Evolutionary conservation across 2,329 filamentous ascomycete genomes (phyloP).

Genomic region (Pseudodiploospora longispora): DNA sequence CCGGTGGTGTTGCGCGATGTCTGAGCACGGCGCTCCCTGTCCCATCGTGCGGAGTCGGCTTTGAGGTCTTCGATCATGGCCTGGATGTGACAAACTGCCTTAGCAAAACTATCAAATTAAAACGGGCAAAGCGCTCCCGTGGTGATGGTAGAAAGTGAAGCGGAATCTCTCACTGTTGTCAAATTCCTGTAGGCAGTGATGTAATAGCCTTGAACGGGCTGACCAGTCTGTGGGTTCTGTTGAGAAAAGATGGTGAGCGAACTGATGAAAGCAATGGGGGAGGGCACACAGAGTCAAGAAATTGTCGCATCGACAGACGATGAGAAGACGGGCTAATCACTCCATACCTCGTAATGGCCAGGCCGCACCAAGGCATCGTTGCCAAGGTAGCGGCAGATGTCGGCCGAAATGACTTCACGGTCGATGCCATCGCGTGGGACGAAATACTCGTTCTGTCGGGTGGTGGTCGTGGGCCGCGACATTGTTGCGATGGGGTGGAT

Average conservation of each 20-base stretch:
- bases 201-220: slow-evolving; percentile 63
- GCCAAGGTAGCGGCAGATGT: slow-evolving; percentile 76
- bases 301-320: no score
- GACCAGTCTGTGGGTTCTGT: slow-evolving; percentile 47
- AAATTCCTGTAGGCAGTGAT: slow-evolving; percentile 73
- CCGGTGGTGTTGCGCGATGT: slow-evolving; percentile 44
- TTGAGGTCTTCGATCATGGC: slow-evolving; percentile 58
- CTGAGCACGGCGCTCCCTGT: slow-evolving; percentile 50
- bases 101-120: no score
- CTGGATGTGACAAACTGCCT: slow-evolving; percentile 22
- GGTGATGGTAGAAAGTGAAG: not conserved
- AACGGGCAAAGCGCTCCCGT: not conserved
- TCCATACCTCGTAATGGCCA: slow-evolving; percentile 60
- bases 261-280: not conserved
- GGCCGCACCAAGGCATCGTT: slow-evolving; percentile 75
- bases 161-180: slow-evolving; percentile 54
- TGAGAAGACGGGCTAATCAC: not conserved
- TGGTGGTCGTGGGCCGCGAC: slow-evolving; percentile 24
- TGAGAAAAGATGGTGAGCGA: not conserved
- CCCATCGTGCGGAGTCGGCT: slow-evolving; percentile 54
- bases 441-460: slow-evolving; percentile 69
- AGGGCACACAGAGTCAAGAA: no score
- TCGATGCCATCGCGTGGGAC: slow-evolving; percentile 74
- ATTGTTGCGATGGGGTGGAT: slow-evolving; percentile 7
- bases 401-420: slow-evolving; percentile 74